Evolutionary conservation across 2,329 filamentous ascomycete genomes (phyloP).

Genomic region (Saccharata proteae): DNA sequence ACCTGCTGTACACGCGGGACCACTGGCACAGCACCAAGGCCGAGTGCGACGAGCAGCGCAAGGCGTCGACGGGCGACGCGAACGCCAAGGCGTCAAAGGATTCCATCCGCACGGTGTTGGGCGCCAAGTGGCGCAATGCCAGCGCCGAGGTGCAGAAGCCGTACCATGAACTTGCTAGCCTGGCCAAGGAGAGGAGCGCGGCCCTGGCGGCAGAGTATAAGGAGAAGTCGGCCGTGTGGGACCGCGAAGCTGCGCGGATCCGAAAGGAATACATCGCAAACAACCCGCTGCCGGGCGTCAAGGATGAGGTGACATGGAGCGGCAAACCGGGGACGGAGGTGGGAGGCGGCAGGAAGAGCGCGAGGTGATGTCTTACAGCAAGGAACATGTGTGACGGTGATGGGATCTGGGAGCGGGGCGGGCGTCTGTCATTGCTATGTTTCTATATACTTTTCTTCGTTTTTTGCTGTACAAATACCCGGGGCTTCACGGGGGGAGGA

Average conservation of each 20-base stretch:
- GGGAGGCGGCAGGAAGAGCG: constrained; percentile 23
- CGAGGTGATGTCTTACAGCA: constrained; percentile 14
- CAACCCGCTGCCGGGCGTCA: constrained; percentile 12
- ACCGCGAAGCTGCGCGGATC: constrained; percentile 46
- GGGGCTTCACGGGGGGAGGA: too few relatives aligned
- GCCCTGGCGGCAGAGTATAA: constrained; percentile 48
- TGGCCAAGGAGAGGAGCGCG: constrained; percentile 55
- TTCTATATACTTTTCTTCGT: too few relatives aligned
- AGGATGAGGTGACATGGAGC: constrained; percentile 16
- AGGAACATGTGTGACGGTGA: too few relatives aligned
- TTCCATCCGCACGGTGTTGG: constrained; percentile 74
- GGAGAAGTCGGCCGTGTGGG: constrained; percentile 57
- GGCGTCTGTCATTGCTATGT: too few relatives aligned
- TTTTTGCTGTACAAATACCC: too few relatives aligned
- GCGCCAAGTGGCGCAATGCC: constrained; percentile 82
- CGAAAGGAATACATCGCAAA: constrained; percentile 27
- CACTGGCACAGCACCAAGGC: constrained; percentile 50
- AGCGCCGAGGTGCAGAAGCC: constrained; percentile 58
- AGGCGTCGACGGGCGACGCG: constrained; percentile 50
- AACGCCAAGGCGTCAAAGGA: constrained; percentile 54
- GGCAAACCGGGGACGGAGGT: constrained; percentile 27
- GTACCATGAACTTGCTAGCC: constrained; percentile 62
- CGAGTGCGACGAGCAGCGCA: constrained; percentile 56
- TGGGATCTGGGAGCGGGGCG: too few relatives aligned
- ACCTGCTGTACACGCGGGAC: constrained; percentile 77